Evolutionary conservation across 176 grass and related monocot genomes (phyloP), one percentile per base, ranked within the genome.

Genomic region (Lolium rigidum): DNA sequence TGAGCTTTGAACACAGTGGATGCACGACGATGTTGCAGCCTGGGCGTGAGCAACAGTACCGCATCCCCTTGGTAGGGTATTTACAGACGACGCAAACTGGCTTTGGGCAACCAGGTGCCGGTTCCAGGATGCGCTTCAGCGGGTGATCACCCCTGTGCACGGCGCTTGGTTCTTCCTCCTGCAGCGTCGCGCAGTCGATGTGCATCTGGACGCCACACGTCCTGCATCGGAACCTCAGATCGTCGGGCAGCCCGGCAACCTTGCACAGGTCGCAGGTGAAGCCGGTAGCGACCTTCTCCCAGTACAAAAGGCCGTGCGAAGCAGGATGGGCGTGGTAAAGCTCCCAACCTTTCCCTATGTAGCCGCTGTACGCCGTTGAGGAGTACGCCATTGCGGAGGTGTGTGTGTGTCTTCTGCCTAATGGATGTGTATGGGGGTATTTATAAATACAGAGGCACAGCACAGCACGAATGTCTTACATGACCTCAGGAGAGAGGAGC

Each of bases 311-410:
- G 61, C 22, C 22, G 61, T 54, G 50, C 50, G 50, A 54, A 13
- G 50, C 50, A 3, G 61, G 61, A 65, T 65, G 61, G 61, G 31
- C 31, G 61, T 65, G 61, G 24, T 13, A 5, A 61, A 92, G 82
- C 77, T 94, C 92, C 48, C 31, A 35, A 35, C 31, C 31, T 35
- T 35, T 35, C 31, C 31, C 31, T 35, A 35, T 35, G 31, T 35
- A 35, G 2, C 31, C 31, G 31, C 31, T 35, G 31, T 35, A 35
- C 31, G 31, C 31, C 31, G 31, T 3, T 35, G 31, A 35, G 31
- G 31, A 35, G 31, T 35, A 35, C 31, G 31, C 31, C 31, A 35
- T 35, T 35, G 31, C 31, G 31, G 31, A 35, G 31, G 31, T 35
- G 1, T 35, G 31, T 35, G 1, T 35, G 31, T 35, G 31, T 35